phyloP scores from a whole-genome alignment of 768 basidiomycete species.

The Boletellus sp. region DNA sequence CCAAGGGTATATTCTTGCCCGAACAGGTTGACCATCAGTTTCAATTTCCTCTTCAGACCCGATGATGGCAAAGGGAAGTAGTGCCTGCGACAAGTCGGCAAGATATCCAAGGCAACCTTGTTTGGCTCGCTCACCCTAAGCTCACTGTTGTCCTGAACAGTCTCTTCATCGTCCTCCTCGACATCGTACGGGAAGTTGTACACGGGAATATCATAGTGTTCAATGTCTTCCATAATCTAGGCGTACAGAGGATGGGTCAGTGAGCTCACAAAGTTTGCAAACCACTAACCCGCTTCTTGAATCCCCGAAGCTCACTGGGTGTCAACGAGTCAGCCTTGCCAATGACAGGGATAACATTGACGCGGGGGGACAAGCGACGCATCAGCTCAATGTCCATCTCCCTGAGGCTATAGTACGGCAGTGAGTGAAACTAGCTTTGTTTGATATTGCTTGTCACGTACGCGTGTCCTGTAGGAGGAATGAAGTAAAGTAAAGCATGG shows the following conservation, averaged over 20 bases:
- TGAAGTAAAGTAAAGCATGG: constrained; percentile 96
- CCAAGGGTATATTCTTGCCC: constrained; percentile 97
- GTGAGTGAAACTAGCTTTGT: background rate
- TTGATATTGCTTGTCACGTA: constrained; percentile 40
- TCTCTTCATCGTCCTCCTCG: constrained; percentile 99
- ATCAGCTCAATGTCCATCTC: constrained; percentile 99
- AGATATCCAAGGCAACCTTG: background rate
- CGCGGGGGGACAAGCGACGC: constrained; percentile 94
- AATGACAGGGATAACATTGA: constrained; percentile 97
- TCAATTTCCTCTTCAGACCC: constrained; percentile 97
- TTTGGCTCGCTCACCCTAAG: constrained; percentile 60
- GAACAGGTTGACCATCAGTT: constrained; percentile 84
- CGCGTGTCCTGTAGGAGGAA: constrained; percentile 97
- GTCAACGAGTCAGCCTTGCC: constrained; percentile 97
- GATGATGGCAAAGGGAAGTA: constrained; percentile 95
- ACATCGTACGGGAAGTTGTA: constrained; percentile 99
- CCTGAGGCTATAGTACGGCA: constrained; percentile 54
- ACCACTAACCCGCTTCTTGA: constrained; percentile 82
- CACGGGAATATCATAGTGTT: constrained; percentile 95
- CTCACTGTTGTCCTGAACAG: constrained; percentile 95
- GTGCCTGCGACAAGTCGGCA: constrained; percentile 45
- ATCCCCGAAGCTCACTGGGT: constrained; percentile 85
- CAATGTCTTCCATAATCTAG: constrained; percentile 99
- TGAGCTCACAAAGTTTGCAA: background rate
- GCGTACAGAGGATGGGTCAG: constrained; percentile 1